Evolutionary conservation across 2,329 filamentous ascomycete genomes (phyloP).

Genomic region (Verruconis gallopava): DNA sequence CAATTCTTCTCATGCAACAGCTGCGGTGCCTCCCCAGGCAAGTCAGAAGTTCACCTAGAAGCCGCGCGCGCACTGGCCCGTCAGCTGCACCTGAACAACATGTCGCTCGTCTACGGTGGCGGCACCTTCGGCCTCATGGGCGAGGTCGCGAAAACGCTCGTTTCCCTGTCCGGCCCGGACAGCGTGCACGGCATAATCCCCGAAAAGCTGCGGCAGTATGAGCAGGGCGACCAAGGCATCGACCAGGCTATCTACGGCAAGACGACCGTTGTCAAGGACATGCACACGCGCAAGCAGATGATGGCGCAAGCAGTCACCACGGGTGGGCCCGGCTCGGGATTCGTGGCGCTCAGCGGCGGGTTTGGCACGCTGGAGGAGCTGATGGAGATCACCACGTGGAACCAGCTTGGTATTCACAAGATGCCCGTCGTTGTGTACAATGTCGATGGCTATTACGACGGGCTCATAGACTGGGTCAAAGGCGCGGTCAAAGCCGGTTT

Average conservation of each 20-base stretch:
- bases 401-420: slow-evolving; percentile 85
- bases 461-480: slow-evolving; percentile 68
- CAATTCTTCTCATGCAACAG: slow-evolving; percentile 23
- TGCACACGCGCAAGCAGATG: slow-evolving; percentile 90
- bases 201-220: slow-evolving; percentile 65
- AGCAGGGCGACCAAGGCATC: slow-evolving; percentile 46
- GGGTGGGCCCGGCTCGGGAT: slow-evolving; percentile 72
- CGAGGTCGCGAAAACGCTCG: slow-evolving; percentile 75
- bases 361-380: slow-evolving; percentile 96
- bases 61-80: slow-evolving; percentile 64
- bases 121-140: slow-evolving; percentile 95
- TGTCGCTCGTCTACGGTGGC: slow-evolving; percentile 84
- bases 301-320: slow-evolving; percentile 83
- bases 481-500: slow-evolving; percentile 67
- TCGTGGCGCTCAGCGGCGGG: slow-evolving; percentile 77
- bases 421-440: slow-evolving; percentile 72
- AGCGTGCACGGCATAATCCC: slow-evolving; percentile 92
- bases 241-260: slow-evolving; percentile 58
- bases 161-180: slow-evolving; percentile 65
- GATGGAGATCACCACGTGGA: slow-evolving; percentile 86
- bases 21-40: slow-evolving; percentile 72
- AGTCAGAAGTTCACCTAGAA: slow-evolving; percentile 59
- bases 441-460: slow-evolving; percentile 84
- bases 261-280: slow-evolving; percentile 83
- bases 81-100: slow-evolving; percentile 61